Conservation (phyloP, 1,139 yeast species). For the Saccharomycopsis crataegensis region DNA sequence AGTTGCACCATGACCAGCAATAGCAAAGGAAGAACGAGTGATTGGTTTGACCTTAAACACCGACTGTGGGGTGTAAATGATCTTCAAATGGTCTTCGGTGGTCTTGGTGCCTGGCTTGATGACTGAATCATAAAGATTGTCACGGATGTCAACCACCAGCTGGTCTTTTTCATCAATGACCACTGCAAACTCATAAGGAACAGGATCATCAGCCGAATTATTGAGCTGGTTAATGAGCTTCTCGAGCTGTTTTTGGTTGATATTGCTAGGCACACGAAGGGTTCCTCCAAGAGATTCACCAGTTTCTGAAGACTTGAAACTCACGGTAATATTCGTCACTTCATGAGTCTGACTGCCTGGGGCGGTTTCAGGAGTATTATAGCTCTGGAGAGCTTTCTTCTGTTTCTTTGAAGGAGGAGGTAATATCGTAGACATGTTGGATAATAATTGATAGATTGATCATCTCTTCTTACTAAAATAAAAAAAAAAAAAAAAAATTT, state of each 20-base stretch:
- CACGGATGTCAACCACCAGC: slow-evolving; percentile 57
- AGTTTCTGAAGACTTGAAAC: slow-evolving; percentile 91
- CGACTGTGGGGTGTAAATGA: slow-evolving; percentile 91
- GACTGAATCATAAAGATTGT: slow-evolving; percentile 69
- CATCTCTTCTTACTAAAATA: slow-evolving; percentile 18
- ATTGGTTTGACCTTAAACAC: slow-evolving; percentile 89
- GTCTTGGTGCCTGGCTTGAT: slow-evolving; percentile 81
- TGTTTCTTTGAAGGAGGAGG: slow-evolving; percentile 95
- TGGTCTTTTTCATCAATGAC: slow-evolving; percentile 37
- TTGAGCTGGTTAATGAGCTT: slow-evolving; percentile 68
- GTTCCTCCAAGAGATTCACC: slow-evolving; percentile 84
- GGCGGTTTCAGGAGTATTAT: slow-evolving; percentile 63
- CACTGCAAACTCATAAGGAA: slow-evolving; percentile 82
- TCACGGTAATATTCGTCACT: slow-evolving; percentile 79
- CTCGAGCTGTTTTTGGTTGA: slow-evolving; percentile 81
- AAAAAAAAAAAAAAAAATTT: too few relatives aligned
- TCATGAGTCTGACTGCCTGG: slow-evolving; percentile 44
- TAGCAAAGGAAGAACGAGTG: slow-evolving; percentile 86
- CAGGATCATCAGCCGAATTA: slow-evolving; percentile 62
- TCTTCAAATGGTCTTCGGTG: slow-evolving; percentile 87
- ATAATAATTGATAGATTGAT: background rate
- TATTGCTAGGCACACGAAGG: slow-evolving; percentile 85
- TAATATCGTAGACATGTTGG: slow-evolving; percentile 75
- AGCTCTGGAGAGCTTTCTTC: slow-evolving; percentile 74
- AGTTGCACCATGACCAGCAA: slow-evolving; percentile 93